Base-by-base conservation (phyloP, 2,329 filamentous ascomycete species). In the Penicillium sclerotiorum region DNA sequence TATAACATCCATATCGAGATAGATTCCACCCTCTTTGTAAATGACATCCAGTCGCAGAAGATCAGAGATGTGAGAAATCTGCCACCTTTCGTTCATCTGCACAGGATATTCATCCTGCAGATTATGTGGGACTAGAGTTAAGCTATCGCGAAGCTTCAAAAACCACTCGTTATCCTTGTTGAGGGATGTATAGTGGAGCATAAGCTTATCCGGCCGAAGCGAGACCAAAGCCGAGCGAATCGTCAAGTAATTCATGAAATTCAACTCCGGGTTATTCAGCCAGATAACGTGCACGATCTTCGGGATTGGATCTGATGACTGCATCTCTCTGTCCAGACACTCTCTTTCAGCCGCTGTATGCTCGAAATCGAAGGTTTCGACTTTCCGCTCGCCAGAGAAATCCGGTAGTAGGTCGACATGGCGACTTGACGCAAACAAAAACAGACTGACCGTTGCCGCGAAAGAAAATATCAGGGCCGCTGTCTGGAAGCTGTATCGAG, bases 261-360 rank as follows among this genome's bases (percentile, higher is more conserved):
- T 65, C 53, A 74, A 69, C 20, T 65, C 65, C 11, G 69, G 68
- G 48, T 70, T 72, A 42, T 66, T 66, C 13, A 73, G 61, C 52
- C 64, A 74, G 35, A 71, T 70, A 50, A 73, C 67, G 54, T 74
- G 71, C 20, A 73, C 69, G 17, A 69, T 62, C 47, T 72, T 72
- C 4, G 71, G 71, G 11, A 73, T 73, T 1, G 63, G 62, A n/a
- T 30, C 59, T 37, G 32, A 56, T 18, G 62, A 18, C 3, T 18
- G 7, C 6, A 21, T 15, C 7, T n/a, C 4, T 28, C 28, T 40
- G 21, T 41, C 8, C 9, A 52, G 27, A 22, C 52, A 55, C 41
- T 13, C 27, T 30, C 36, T 8, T 27, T 55, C 49, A 1, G 36
- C 41, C 1, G 9, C 5, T 4, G 52, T 52, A 5, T 28, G 17